Percentiles rank a stretch among this genome's conserved stretches.
phyloP scores from a whole-genome alignment of 2,329 filamentous ascomycete species.

The Pyricularia sp. region DNA sequence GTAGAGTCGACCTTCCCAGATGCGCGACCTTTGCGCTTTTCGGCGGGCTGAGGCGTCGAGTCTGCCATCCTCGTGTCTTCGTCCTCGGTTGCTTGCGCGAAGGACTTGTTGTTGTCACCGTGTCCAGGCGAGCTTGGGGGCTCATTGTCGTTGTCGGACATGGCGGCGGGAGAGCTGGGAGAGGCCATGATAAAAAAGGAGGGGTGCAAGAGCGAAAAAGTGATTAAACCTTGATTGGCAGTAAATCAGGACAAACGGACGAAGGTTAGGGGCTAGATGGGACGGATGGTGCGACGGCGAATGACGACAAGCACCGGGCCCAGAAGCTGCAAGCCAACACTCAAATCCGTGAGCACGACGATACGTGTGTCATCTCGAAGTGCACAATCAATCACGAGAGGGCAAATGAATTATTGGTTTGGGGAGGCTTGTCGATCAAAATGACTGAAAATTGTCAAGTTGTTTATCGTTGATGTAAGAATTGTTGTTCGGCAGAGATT shows the following conservation, averaged over 20 bases:
- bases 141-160: constrained; percentile 37
- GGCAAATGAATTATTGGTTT: too few relatives aligned
- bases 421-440: background rate
- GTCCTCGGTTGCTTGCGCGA: constrained; percentile 37
- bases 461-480: background rate
- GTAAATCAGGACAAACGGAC: background rate
- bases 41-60: constrained; percentile 30
- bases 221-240: background rate
- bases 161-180: constrained; percentile 28
- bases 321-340: background rate
- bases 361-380: background rate
- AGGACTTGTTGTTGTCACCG: constrained; percentile 30
- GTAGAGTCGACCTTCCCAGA: constrained; percentile 21
- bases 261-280: constrained; percentile 1
- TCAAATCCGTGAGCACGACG: background rate
- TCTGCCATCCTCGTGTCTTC: constrained; percentile 32
- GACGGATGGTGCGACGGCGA: background rate
- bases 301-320: background rate
- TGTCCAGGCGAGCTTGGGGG: constrained; percentile 34
- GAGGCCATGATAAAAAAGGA: constrained; percentile 19
- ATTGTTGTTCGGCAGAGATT: background rate
- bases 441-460: background rate
- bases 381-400: background rate
- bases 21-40: constrained; percentile 16
- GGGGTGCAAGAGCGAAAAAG: background rate